Evolutionary conservation across 2,329 filamentous ascomycete species (phyloP).

Genomic region (Albifimbria verrucaria): DNA sequence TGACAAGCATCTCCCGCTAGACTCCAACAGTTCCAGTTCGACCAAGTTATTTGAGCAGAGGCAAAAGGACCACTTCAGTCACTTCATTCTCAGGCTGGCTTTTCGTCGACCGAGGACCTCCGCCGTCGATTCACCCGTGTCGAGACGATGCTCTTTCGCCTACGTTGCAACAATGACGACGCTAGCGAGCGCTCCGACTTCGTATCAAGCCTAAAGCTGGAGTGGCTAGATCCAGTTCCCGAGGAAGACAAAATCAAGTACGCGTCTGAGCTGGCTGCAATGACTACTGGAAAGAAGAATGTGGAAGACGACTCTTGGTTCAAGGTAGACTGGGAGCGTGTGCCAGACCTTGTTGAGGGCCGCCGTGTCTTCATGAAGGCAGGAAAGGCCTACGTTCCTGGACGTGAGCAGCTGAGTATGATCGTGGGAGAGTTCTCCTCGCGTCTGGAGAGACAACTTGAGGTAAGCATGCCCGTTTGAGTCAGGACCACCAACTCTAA

Average conservation of each 20-base stretch:
- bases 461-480: constrained; percentile 49
- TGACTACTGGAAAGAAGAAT: constrained; percentile 33
- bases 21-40: constrained; percentile 65
- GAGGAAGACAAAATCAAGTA: constrained; percentile 73
- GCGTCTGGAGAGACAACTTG: constrained; percentile 75
- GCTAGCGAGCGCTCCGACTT: constrained; percentile 70
- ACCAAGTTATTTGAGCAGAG: constrained; percentile 66
- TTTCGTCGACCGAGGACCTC: constrained; percentile 86
- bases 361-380: constrained; percentile 71
- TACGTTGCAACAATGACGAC: constrained; percentile 78
- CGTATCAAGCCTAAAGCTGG: constrained; percentile 70
- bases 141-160: constrained; percentile 84
- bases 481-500: constrained; percentile 1
- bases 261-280: constrained; percentile 57
- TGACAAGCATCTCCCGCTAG: constrained; percentile 80
- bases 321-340: constrained; percentile 93
- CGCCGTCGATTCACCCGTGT: constrained; percentile 80
- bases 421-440: constrained; percentile 82
- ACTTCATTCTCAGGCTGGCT: constrained; percentile 96
- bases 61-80: constrained; percentile 94
- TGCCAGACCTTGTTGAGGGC: constrained; percentile 83
- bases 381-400: constrained; percentile 89
- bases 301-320: constrained; percentile 84
- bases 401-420: constrained; percentile 82
- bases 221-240: constrained; percentile 85